Conservation (phyloP, 1,284 basidiomycete genomes). For the Laetiporus sulphureus region DNA sequence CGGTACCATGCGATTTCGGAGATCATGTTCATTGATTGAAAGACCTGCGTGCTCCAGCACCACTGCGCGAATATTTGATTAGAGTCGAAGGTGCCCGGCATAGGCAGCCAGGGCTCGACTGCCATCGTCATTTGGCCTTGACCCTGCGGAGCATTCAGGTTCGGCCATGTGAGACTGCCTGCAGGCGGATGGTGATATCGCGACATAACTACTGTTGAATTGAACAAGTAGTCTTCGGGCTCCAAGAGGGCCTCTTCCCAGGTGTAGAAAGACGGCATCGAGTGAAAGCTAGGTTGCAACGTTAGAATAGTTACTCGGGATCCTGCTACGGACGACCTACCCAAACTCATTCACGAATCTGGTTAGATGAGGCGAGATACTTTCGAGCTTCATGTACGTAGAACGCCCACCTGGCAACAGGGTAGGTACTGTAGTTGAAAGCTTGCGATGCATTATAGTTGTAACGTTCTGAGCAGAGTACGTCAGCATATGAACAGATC, state of each 20-base stretch:
- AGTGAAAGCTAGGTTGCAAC: constrained; percentile 58
- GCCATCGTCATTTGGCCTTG: constrained; percentile 47
- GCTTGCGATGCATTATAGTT: constrained; percentile 50
- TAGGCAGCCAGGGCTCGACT: constrained; percentile 48
- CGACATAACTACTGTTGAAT: constrained; percentile 51
- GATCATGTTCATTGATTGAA: constrained; percentile 53
- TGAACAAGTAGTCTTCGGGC: constrained; percentile 49
- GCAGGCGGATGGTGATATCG: constrained; percentile 57
- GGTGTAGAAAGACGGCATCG: constrained; percentile 57
- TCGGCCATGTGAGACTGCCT: constrained; percentile 48
- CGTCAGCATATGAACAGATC: neutral
- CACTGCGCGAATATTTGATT: constrained; percentile 58
- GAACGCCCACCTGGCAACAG: constrained; percentile 35
- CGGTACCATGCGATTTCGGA: constrained; percentile 58
- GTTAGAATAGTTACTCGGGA: no score
- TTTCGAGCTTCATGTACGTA: neutral
- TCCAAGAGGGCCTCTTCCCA: constrained; percentile 53
- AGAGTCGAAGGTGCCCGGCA: constrained; percentile 38
- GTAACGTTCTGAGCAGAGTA: constrained; percentile 34
- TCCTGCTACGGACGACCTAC: constrained; percentile 23
- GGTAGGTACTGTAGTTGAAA: constrained; percentile 52
- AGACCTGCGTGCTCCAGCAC: constrained; percentile 55
- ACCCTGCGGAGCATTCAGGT: constrained; percentile 48
- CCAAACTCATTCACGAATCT: constrained; percentile 61
- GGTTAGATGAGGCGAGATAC: neutral